Evolutionary conservation across 1,284 basidiomycete species (phyloP).

Genomic region (Pterulicium gracile): DNA sequence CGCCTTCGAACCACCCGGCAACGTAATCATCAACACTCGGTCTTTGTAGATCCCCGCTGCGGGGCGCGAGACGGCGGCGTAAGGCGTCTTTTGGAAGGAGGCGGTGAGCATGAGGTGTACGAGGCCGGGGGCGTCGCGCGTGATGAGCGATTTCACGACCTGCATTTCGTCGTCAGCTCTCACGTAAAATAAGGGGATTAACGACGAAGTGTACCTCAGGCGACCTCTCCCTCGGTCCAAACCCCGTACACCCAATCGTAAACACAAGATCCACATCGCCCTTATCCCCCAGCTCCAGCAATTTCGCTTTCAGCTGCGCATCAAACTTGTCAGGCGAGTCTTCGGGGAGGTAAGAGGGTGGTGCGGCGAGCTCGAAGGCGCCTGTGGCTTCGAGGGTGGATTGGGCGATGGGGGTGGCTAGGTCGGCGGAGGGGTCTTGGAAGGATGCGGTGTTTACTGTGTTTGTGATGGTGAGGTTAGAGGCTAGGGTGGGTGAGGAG

Average conservation of each 20-base stretch:
- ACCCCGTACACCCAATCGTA: conserved; percentile 71
- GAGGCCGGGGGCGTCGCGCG: conserved; percentile 66
- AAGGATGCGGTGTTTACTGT: background rate
- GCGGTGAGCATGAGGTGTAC: conserved; percentile 63
- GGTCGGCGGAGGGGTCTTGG: background rate
- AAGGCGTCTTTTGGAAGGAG: conserved; percentile 65
- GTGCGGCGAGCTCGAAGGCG: background rate
- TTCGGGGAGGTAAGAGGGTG: background rate
- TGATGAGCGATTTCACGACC: conserved; percentile 55
- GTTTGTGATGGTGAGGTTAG: too few relatives aligned
- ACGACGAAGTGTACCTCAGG: conserved; percentile 54
- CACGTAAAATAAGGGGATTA: too few relatives aligned
- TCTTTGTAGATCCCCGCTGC: conserved; percentile 63
- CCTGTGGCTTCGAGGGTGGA: background rate
- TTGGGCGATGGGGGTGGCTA: background rate
- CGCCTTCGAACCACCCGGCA: conserved; percentile 80
- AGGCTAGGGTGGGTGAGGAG: too few relatives aligned
- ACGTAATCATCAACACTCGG: conserved; percentile 64
- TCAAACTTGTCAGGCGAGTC: background rate
- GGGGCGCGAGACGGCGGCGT: conserved; percentile 75
- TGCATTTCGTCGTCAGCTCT: background rate
- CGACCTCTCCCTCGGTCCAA: conserved; percentile 68
- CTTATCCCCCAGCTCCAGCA: background rate
- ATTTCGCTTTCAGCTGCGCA: background rate
- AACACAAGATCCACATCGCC: conserved; percentile 59